Evolutionary conservation across 2,329 filamentous ascomycete genomes (phyloP).

Genomic region (Neonectria neomacrospora): DNA sequence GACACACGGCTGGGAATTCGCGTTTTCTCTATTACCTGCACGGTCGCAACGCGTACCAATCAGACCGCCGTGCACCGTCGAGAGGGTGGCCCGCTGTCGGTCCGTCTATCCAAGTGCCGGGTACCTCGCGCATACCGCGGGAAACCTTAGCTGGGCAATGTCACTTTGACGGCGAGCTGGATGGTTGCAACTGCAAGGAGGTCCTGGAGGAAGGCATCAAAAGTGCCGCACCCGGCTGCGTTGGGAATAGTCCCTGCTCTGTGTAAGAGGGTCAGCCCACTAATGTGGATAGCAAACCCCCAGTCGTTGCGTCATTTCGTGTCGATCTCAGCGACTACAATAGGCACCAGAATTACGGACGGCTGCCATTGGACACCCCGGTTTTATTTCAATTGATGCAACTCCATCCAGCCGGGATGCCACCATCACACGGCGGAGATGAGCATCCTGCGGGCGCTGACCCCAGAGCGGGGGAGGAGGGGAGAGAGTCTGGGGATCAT

Average conservation of each 20-base stretch:
- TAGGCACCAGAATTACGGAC: conserved; percentile 1
- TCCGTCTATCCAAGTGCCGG: background rate
- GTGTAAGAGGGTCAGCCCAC: background rate
- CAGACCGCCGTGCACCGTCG: too few species aligned
- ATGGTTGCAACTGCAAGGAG: background rate
- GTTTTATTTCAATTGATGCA: background rate
- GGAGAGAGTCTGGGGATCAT: background rate
- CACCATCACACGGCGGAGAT: background rate
- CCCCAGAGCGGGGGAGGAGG: background rate
- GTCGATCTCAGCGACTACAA: background rate
- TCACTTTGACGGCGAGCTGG: background rate
- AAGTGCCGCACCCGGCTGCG: background rate
- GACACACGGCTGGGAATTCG: background rate
- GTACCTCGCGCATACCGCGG: background rate
- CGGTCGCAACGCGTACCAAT: background rate
- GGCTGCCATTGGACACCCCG: background rate
- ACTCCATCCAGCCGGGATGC: background rate
- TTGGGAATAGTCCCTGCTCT: background rate
- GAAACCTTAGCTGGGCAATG: background rate
- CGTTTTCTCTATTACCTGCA: background rate
- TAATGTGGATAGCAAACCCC: background rate
- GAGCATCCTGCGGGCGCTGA: background rate
- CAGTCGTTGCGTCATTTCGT: background rate
- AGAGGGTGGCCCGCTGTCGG: background rate
- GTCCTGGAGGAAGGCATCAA: background rate